Conservation (phyloP, 2,329 filamentous ascomycete genomes). For the Claviceps pazoutovae region DNA sequence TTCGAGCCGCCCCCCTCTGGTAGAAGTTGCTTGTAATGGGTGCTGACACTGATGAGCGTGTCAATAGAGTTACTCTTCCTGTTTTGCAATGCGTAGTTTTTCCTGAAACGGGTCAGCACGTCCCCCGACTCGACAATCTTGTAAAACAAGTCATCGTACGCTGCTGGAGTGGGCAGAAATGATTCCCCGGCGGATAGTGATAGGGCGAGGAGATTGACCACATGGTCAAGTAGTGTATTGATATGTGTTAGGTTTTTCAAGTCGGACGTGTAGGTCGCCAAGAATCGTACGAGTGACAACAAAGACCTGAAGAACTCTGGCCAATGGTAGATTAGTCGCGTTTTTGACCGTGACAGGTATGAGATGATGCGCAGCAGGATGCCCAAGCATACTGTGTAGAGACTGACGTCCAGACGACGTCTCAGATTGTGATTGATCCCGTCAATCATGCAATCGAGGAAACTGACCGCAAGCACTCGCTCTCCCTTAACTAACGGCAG, state of each 20-base stretch:
- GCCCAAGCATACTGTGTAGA: conserved; percentile 72
- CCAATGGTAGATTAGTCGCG: conserved; percentile 83
- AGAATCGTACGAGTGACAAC: conserved; percentile 75
- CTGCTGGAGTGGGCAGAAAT: conserved; percentile 73
- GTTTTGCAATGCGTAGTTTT: conserved; percentile 52
- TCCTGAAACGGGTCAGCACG: conserved; percentile 65
- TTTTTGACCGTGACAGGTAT: conserved; percentile 69
- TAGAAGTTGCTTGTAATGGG: conserved; percentile 78
- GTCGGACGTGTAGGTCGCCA: conserved; percentile 74
- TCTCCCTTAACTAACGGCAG: conserved; percentile 62
- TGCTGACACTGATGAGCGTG: conserved; percentile 67
- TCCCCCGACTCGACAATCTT: conserved; percentile 91
- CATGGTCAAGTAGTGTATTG: conserved; percentile 57
- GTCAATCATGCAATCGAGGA: conserved; percentile 81
- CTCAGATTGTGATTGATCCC: conserved; percentile 89
- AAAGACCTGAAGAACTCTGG: conserved; percentile 85
- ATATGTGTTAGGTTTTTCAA: conserved; percentile 55
- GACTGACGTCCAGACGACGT: conserved; percentile 65
- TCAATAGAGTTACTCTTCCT: conserved; percentile 59
- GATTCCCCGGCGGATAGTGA: conserved; percentile 77
- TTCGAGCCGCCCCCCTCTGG: conserved; percentile 30
- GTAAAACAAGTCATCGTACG: conserved; percentile 96
- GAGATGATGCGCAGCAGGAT: conserved; percentile 74
- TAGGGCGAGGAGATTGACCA: conserved; percentile 72
- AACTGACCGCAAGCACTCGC: conserved; percentile 56